Conservation (phyloP, 441 rosid species). For the Populus trichocarpa region DNA sequence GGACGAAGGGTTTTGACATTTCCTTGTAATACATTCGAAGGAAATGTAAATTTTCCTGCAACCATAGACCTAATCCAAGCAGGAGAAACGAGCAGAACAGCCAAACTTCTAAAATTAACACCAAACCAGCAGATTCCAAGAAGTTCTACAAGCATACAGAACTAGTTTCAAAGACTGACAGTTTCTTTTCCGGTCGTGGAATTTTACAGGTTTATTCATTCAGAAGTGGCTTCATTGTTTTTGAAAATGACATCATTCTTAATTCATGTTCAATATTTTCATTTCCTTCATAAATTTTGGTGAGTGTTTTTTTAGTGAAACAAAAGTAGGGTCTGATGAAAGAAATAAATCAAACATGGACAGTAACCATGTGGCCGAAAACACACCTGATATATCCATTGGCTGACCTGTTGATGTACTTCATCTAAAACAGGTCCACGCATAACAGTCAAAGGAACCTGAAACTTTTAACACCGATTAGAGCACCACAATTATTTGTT, state of each 20-base stretch:
- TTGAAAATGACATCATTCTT: background rate
- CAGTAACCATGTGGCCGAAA: constrained; percentile 8
- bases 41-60: background rate
- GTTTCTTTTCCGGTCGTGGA: background rate
- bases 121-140: background rate
- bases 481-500: constrained; percentile 15
- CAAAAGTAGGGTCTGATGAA: background rate
- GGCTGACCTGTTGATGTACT: constrained; percentile 78
- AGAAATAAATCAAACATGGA: background rate
- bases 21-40: background rate
- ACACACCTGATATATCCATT: constrained; percentile 92
- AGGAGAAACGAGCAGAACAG: background rate
- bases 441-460: constrained; percentile 68
- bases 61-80: background rate
- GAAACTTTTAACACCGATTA: constrained; percentile 26
- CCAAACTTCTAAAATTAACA: background rate
- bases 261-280: background rate
- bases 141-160: background rate
- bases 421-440: constrained; percentile 83
- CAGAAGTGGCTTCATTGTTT: background rate
- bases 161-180: background rate
- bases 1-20: background rate
- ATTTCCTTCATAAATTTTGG: background rate
- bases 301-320: background rate
- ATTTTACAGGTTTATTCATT: background rate